phyloP scores from a whole-genome alignment of 1,139 yeast species.

The Chernovozyma aurita region DNA sequence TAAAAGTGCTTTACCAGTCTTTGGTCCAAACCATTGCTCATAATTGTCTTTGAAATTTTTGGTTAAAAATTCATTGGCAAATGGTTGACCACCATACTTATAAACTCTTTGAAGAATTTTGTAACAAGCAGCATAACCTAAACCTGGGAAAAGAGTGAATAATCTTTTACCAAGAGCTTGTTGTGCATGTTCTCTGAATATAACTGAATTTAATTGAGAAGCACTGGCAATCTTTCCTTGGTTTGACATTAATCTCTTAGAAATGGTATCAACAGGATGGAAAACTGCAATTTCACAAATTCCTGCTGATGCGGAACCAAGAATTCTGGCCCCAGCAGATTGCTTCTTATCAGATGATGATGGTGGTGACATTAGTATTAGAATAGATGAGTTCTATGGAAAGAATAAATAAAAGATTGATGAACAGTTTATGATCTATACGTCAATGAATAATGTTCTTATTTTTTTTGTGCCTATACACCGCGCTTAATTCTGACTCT shows the following conservation, averaged over 20 bases:
- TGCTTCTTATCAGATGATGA: constrained; percentile 69
- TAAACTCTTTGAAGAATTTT: constrained; percentile 95
- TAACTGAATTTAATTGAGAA: constrained; percentile 72
- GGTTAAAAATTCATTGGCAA: constrained; percentile 88
- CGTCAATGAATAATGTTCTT: background rate
- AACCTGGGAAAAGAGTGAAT: constrained; percentile 90
- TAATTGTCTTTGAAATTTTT: constrained; percentile 66
- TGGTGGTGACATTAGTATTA: constrained; percentile 44
- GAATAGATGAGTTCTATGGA: too few relatives aligned
- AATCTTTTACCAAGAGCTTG: constrained; percentile 69
- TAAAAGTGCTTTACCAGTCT: constrained; percentile 93
- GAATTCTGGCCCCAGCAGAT: constrained; percentile 83
- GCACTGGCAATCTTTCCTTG: constrained; percentile 65
- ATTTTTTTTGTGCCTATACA: background rate
- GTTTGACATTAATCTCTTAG: constrained; percentile 96
- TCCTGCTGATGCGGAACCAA: constrained; percentile 98
- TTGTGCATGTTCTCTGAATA: constrained; percentile 78
- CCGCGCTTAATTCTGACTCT: background rate
- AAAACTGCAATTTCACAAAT: constrained; percentile 93
- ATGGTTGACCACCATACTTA: constrained; percentile 99
- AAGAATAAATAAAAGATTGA: background rate
- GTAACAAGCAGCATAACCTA: constrained; percentile 97
- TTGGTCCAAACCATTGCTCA: constrained; percentile 79
- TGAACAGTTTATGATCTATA: background rate
- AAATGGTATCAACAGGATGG: constrained; percentile 98